Evolutionary conservation across 495 filamentous ascomycete genomes (phyloP).

Genomic region (Geopyxis carbonaria): DNA sequence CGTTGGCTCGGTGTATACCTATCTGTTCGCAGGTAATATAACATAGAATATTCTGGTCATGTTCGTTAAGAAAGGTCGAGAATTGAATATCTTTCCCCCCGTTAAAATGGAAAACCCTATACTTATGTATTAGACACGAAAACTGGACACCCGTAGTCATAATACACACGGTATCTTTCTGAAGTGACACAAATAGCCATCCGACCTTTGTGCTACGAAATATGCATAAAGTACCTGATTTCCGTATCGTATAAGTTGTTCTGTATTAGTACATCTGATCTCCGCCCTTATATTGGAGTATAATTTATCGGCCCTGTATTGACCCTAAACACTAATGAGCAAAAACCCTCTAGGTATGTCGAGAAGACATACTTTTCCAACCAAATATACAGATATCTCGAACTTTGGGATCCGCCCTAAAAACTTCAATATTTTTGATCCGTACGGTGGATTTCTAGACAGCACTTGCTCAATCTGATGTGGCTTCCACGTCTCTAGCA

Average conservation of each 20-base stretch:
- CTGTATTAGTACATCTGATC: constrained; percentile 32
- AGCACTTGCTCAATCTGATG: constrained; percentile 59
- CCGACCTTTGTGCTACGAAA: constrained; percentile 58
- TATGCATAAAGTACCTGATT: constrained; percentile 47
- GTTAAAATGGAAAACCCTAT: constrained; percentile 48
- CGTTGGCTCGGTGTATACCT: constrained; percentile 29
- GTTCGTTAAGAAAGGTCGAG: constrained; percentile 36
- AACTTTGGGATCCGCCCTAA: constrained; percentile 62
- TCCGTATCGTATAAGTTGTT: constrained; percentile 42
- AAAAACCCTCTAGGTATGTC: background rate
- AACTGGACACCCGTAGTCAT: too few species aligned
- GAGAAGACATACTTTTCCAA: too few species aligned
- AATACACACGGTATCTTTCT: constrained; percentile 47
- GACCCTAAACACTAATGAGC: background rate
- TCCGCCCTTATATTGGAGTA: background rate
- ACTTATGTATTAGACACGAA: too few species aligned
- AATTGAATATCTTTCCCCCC: constrained; percentile 47
- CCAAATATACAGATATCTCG: constrained; percentile 31
- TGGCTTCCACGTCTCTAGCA: constrained; percentile 48
- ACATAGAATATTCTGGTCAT: constrained; percentile 46
- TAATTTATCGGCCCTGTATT: background rate
- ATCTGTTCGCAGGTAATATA: constrained; percentile 80
- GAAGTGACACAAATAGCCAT: constrained; percentile 61
- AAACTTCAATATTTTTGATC: constrained; percentile 45
- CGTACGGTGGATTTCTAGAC: constrained; percentile 70